phyloP scores from a whole-genome alignment of 2,329 filamentous ascomycete species.

The Aureobasidium melanogenum region DNA sequence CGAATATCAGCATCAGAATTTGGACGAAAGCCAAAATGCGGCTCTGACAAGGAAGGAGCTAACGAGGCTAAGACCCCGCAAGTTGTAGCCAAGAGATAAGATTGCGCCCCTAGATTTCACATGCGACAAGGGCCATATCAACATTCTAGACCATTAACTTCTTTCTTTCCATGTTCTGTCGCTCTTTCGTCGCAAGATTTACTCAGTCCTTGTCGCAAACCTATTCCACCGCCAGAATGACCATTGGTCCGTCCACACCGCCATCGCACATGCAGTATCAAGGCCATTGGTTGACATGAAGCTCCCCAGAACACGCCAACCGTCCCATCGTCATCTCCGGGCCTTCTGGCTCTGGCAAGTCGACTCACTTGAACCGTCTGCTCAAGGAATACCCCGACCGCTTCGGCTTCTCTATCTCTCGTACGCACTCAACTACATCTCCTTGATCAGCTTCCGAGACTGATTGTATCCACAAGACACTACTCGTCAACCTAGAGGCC shows the following conservation, averaged over 20 bases:
- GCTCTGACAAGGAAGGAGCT: background rate
- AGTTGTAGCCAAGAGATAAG: conserved; percentile 1
- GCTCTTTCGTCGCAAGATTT: background rate
- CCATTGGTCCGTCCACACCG: background rate
- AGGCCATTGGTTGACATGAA: background rate
- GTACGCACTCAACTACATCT: conserved; percentile 31
- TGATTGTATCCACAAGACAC: conserved; percentile 36
- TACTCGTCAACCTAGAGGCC: conserved; percentile 65
- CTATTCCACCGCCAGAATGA: background rate
- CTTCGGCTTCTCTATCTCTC: conserved; percentile 52
- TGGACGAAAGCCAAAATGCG: background rate
- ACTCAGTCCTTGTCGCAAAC: background rate
- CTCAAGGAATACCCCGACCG: conserved; percentile 57
- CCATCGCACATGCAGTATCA: background rate
- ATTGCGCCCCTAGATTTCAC: conserved; percentile 6
- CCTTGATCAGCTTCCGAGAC: background rate
- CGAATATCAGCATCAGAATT: background rate
- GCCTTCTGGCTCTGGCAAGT: conserved; percentile 72
- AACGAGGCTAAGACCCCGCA: background rate
- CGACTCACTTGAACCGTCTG: conserved; percentile 65
- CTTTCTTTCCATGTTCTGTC: background rate
- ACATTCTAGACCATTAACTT: background rate
- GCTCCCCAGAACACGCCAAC: background rate
- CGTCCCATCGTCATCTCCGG: conserved; percentile 67
- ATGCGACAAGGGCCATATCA: background rate